These are phyloP conservation scores for Filosporella fistucella DNA, from an alignment of 495 filamentous ascomycete species.

Conservation along the genomic window DNA sequence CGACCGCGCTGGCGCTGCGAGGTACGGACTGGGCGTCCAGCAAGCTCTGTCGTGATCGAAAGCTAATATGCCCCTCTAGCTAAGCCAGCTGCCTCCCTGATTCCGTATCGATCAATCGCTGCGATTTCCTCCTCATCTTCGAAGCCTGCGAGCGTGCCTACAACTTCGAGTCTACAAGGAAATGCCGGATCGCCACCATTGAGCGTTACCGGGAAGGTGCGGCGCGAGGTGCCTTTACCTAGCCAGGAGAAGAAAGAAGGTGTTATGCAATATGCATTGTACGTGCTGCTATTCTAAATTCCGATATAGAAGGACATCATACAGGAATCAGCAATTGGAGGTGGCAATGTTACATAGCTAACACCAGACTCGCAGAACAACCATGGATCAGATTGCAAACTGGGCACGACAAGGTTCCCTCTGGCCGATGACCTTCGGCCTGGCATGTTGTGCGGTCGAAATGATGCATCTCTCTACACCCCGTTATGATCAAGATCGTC, in stretches of 20 bases:
- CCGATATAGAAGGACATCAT: too few relatives aligned
- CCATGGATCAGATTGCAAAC: conserved; percentile 87
- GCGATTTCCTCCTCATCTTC: conserved; percentile 58
- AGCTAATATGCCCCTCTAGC: conserved; percentile 39
- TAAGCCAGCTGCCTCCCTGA: conserved; percentile 54
- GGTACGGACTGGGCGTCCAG: conserved; percentile 36
- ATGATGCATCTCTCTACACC: conserved; percentile 99
- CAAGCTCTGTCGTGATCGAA: conserved; percentile 14
- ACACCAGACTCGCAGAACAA: conserved; percentile 54
- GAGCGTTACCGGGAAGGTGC: conserved; percentile 33
- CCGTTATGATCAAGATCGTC: conserved; percentile 91
- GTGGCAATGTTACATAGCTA: background rate
- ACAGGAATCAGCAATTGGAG: background rate
- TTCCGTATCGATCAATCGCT: conserved; percentile 53
- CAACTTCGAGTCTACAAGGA: conserved; percentile 27
- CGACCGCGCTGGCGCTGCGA: conserved; percentile 65
- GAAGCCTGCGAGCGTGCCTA: conserved; percentile 46
- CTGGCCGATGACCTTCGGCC: conserved; percentile 98
- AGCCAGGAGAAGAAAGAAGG: conserved; percentile 94
- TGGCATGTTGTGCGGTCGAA: conserved; percentile 94
- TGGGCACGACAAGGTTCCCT: conserved; percentile 92
- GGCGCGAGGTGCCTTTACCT: conserved; percentile 73
- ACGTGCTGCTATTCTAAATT: too few relatives aligned
- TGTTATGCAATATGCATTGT: conserved; percentile 96
- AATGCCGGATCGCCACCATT: conserved; percentile 23